Conservation (phyloP, 2,329 filamentous ascomycete species). For the Intubia oerlemansii region DNA sequence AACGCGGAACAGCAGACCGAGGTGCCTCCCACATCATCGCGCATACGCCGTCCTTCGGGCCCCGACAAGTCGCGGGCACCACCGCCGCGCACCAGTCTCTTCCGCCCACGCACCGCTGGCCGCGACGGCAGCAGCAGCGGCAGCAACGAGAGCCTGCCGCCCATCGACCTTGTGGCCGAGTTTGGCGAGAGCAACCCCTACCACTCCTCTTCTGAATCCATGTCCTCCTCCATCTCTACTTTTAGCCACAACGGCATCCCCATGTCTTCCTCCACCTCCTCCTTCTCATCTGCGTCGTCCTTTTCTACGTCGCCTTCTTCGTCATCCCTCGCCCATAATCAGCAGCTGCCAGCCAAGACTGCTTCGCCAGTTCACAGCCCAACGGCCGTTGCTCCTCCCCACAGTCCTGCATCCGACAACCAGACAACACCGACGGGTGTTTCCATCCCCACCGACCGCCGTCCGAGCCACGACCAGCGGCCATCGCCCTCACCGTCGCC, state of each 20-base stretch:
- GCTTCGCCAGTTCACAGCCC: no score
- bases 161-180: slow-evolving; percentile 34
- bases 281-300: slow-evolving; percentile 17
- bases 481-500: not conserved
- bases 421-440: no score
- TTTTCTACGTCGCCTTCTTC: slow-evolving; percentile 3
- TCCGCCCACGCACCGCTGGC: slow-evolving; percentile 21
- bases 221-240: slow-evolving; percentile 41
- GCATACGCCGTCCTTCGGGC: slow-evolving; percentile 13
- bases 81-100: slow-evolving; percentile 27
- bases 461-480: no score
- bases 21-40: no score
- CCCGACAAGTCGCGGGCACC: slow-evolving; percentile 29
- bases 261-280: slow-evolving; percentile 38
- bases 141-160: slow-evolving; percentile 11
- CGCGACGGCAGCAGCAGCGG: slow-evolving; percentile 9
- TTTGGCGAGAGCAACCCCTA: slow-evolving; percentile 42
- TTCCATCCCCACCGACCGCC: no score
- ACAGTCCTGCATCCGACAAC: no score
- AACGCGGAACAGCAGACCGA: no score
- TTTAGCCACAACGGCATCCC: slow-evolving; percentile 32
- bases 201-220: slow-evolving; percentile 40
- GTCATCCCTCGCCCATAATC: not conserved
- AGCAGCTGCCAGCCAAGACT: not conserved
- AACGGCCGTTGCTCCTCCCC: no score